Conservation (phyloP, 2,329 filamentous ascomycete species). For the Escovopsis sp. region DNA sequence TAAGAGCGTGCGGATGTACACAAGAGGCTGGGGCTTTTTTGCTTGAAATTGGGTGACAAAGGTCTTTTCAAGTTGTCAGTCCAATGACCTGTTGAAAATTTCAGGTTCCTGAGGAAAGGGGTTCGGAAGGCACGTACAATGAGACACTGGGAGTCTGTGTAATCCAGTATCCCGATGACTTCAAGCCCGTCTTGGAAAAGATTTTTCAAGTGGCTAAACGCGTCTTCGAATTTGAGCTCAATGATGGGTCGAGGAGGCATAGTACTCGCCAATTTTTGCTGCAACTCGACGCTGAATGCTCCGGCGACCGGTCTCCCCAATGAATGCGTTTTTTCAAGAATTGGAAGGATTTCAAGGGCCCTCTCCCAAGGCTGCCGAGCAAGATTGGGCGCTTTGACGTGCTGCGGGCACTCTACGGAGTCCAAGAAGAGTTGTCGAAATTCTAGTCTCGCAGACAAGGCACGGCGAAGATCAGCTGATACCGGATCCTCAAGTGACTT, state of each 20-base stretch:
- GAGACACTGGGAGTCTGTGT: conserved; percentile 52
- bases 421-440: conserved; percentile 51
- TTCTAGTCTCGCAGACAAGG: conserved; percentile 49
- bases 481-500: conserved; percentile 25
- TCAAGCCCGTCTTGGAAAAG: conserved; percentile 61
- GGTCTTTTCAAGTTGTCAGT: conserved; percentile 30
- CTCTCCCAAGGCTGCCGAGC: conserved; percentile 37
- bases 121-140: conserved; percentile 35
- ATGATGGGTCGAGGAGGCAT: conserved; percentile 88
- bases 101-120: no score
- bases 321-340: conserved; percentile 43
- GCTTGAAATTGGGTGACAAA: conserved; percentile 63
- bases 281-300: conserved; percentile 82
- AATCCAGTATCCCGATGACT: conserved; percentile 51
- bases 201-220: conserved; percentile 52
- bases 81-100: not conserved
- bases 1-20: conserved; percentile 69
- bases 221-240: conserved; percentile 56
- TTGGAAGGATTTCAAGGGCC: conserved; percentile 34
- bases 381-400: conserved; percentile 30
- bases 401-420: conserved; percentile 33
- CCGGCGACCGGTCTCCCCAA: conserved; percentile 53
- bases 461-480: conserved; percentile 29
- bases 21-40: conserved; percentile 65
- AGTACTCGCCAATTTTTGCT: conserved; percentile 82